These are phyloP conservation scores for Nemania sp. DNA, from an alignment of 2,329 filamentous ascomycete genomes.

Conservation along the genomic window DNA sequence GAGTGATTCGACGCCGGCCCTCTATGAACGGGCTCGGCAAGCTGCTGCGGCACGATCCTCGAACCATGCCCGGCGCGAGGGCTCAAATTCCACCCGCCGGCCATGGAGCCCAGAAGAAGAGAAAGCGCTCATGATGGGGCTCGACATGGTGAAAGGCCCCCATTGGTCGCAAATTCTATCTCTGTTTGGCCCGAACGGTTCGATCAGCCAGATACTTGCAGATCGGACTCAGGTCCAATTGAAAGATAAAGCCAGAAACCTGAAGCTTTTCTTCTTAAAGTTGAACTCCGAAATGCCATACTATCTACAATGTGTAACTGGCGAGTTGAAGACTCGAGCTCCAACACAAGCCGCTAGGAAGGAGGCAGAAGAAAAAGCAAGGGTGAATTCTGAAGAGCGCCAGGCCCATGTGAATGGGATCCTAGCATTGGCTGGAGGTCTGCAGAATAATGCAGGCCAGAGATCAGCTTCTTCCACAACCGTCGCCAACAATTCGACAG, in stretches of 20 bases:
- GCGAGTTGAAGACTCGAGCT: slow-evolving; percentile 83
- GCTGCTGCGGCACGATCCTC: slow-evolving; percentile 61
- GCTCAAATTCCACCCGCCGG: slow-evolving; percentile 65
- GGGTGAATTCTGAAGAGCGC: slow-evolving; percentile 61
- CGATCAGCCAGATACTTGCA: slow-evolving; percentile 79
- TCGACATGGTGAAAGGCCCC: slow-evolving; percentile 86
- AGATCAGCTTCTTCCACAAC: slow-evolving; percentile 28
- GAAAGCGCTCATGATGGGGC: slow-evolving; percentile 83
- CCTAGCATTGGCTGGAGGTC: slow-evolving; percentile 56
- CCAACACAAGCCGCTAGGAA: slow-evolving; percentile 73
- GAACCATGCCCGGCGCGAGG: slow-evolving; percentile 58
- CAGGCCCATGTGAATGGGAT: slow-evolving; percentile 64
- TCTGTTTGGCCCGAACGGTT: slow-evolving; percentile 79
- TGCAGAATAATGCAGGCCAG: slow-evolving; percentile 46
- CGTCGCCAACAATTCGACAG: slow-evolving; percentile 26
- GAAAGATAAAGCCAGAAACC: slow-evolving; percentile 87
- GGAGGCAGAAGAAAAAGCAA: slow-evolving; percentile 66
- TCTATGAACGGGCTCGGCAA: slow-evolving; percentile 63
- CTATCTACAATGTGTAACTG: slow-evolving; percentile 84
- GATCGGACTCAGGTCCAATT: slow-evolving; percentile 89
- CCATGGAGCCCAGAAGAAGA: slow-evolving; percentile 91
- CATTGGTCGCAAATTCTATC: slow-evolving; percentile 92
- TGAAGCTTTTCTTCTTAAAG: slow-evolving; percentile 91
- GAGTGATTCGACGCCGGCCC: slow-evolving; percentile 55
- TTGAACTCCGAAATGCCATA: slow-evolving; percentile 89